Percentiles rank a stretch among this genome's conserved stretches.
These are phyloP conservation scores for Blastomyces gilchristii DNA, from an alignment of 2,329 filamentous ascomycete genomes.

Conservation along the genomic window DNA sequence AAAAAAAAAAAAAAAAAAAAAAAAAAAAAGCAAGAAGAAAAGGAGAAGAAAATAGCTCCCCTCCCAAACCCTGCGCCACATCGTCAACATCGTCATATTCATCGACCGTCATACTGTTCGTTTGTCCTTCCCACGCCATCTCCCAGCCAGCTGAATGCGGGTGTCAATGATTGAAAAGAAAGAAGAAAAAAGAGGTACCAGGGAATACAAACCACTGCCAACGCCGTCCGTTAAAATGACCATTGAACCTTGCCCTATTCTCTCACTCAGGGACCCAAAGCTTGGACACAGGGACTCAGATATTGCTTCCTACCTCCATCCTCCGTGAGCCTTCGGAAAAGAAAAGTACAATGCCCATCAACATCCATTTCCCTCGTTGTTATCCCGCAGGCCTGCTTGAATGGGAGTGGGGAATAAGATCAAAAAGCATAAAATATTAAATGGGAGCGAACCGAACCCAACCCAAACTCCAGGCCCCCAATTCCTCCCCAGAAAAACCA, in stretches of 20 bases:
- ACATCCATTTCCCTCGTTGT: neutral
- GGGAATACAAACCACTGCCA: neutral
- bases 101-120: neutral
- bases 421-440: constrained; percentile 3
- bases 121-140: neutral
- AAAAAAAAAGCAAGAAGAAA: neutral
- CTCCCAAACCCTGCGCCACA: no score
- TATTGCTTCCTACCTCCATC: neutral
- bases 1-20: no score
- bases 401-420: neutral
- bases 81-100: neutral
- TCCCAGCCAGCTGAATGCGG: neutral
- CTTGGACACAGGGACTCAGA: neutral
- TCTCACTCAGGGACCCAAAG: neutral
- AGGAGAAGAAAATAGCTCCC: neutral
- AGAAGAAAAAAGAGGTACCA: neutral
- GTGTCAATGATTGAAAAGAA: neutral
- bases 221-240: neutral
- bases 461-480: neutral
- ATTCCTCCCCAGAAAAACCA: no score
- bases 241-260: neutral
- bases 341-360: neutral
- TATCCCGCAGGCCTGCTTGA: neutral
- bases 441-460: neutral
- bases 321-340: neutral